A percentile compares a stretch with the other conserved stretches of the same genome.
Evolutionary conservation across 2,329 filamentous ascomycete genomes (phyloP).

Genomic region (Cytospora schulzeri): DNA sequence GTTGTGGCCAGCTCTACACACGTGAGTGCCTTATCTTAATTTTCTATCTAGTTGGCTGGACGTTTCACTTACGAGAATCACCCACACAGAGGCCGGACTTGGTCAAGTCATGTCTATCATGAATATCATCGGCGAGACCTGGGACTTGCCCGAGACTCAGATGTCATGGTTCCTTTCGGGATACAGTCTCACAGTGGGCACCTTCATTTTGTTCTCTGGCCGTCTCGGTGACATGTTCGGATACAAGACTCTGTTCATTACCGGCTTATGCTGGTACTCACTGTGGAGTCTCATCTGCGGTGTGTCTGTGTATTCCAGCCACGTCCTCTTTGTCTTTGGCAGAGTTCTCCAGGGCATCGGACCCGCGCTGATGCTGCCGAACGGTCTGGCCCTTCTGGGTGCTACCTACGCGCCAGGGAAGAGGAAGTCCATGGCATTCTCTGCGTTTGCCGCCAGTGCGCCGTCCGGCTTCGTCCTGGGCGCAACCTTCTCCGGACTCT

Average conservation of each 20-base stretch:
- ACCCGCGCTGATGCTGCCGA: conserved; percentile 56
- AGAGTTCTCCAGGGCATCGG: conserved; percentile 57
- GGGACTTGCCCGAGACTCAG: conserved; percentile 40
- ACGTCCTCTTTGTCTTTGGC: conserved; percentile 46
- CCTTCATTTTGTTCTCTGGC: conserved; percentile 50
- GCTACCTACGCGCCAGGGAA: conserved; percentile 46
- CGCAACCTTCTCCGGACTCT: conserved; percentile 36
- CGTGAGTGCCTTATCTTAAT: conserved; percentile 1
- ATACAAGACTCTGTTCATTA: conserved; percentile 46
- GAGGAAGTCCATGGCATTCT: conserved; percentile 38
- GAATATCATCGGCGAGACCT: conserved; percentile 47
- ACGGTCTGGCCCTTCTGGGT: conserved; percentile 57
- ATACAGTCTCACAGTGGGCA: conserved; percentile 47
- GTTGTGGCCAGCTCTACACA: conserved; percentile 23
- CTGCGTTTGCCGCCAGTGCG: conserved; percentile 39
- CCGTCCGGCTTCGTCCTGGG: conserved; percentile 32
- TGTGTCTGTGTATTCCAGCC: conserved; percentile 37
- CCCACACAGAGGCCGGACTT: conserved; percentile 16
- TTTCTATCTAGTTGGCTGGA: neutral
- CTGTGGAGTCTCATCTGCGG: conserved; percentile 43
- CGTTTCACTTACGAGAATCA: neutral
- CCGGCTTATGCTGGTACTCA: conserved; percentile 45
- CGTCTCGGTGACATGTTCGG: conserved; percentile 49
- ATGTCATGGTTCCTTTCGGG: conserved; percentile 49
- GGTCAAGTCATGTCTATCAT: conserved; percentile 35